Evolutionary conservation across 1,139 yeast genomes (phyloP).

Genomic region (Candida sanyaensis): DNA sequence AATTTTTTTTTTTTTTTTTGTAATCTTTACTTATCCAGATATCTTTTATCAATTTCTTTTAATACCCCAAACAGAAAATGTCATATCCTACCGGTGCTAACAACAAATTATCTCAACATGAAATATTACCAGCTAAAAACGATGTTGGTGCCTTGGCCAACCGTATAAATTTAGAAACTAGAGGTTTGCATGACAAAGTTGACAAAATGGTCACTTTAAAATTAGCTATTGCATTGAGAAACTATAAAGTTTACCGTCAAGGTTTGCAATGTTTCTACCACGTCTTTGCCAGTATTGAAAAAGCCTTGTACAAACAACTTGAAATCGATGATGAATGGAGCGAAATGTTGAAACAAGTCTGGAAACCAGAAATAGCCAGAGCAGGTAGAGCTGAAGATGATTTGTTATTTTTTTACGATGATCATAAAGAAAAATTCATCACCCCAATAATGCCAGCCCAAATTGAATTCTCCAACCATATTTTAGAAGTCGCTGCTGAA

Average conservation of each 20-base stretch:
- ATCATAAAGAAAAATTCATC: conserved; percentile 53
- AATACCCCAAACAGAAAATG: conserved; percentile 9
- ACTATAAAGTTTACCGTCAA: conserved; percentile 75
- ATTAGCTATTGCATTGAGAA: conserved; percentile 74
- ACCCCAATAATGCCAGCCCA: conserved; percentile 62
- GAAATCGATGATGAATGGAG: conserved; percentile 44
- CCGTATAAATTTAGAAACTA: conserved; percentile 72
- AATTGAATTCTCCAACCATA: conserved; percentile 62
- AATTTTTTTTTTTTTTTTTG: too few species aligned
- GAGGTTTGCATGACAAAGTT: conserved; percentile 64
- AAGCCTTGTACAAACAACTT: conserved; percentile 50
- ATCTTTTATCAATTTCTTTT: background rate
- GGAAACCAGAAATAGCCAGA: conserved; percentile 75
- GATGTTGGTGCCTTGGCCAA: conserved; percentile 83
- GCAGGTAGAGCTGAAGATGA: conserved; percentile 59
- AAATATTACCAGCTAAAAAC: conserved; percentile 67
- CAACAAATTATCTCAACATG: conserved; percentile 51
- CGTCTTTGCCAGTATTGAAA: conserved; percentile 70
- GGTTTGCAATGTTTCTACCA: conserved; percentile 80
- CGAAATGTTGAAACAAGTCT: conserved; percentile 50
- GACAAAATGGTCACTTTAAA: conserved; percentile 70
- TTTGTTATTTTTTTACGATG: conserved; percentile 65
- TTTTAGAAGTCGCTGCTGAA: conserved; percentile 50
- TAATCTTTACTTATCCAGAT: background rate
- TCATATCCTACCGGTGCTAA: conserved; percentile 27